Conservation (phyloP, 164 flowering plant species). For the Dillenia suffruticosa region DNA sequence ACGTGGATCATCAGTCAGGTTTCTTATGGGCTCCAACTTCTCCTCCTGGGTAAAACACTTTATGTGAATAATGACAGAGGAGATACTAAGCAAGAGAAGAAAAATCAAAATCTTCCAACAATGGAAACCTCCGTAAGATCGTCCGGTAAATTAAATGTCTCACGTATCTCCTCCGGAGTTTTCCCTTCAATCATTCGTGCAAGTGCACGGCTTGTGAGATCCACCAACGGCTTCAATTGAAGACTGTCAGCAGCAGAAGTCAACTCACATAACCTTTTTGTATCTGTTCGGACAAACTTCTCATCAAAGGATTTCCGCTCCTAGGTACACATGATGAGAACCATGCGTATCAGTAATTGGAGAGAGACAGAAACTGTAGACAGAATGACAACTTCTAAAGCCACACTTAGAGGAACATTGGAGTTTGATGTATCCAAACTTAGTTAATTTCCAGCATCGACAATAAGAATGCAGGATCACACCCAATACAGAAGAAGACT, state of each 20-base stretch:
- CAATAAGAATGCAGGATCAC: too few relatives aligned
- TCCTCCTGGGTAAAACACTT: constrained; percentile 61
- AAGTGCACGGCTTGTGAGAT: constrained; percentile 87
- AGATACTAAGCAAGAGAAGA: too few relatives aligned
- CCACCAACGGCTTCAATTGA: constrained; percentile 83
- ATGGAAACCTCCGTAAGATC: constrained; percentile 88
- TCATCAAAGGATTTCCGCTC: constrained; percentile 88
- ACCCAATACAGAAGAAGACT: background rate
- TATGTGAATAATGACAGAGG: constrained; percentile 3
- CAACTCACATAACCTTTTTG: constrained; percentile 75
- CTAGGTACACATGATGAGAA: constrained; percentile 22
- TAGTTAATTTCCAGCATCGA: too few relatives aligned
- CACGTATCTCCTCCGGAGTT: constrained; percentile 90
- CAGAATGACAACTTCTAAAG: too few relatives aligned
- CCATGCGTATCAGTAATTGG: too few relatives aligned
- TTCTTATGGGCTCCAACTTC: constrained; percentile 85
- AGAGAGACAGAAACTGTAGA: too few relatives aligned
- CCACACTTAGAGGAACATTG: too few relatives aligned
- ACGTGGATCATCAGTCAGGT: constrained; percentile 84
- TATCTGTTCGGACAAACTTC: constrained; percentile 73
- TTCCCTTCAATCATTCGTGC: constrained; percentile 95
- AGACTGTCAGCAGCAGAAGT: constrained; percentile 93
- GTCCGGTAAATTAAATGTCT: constrained; percentile 87
- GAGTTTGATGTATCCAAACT: too few relatives aligned
- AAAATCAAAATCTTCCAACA: constrained; percentile 10